phyloP scores from a whole-genome alignment of 371 early-diverging fungal species.

The Circinella minor region DNA sequence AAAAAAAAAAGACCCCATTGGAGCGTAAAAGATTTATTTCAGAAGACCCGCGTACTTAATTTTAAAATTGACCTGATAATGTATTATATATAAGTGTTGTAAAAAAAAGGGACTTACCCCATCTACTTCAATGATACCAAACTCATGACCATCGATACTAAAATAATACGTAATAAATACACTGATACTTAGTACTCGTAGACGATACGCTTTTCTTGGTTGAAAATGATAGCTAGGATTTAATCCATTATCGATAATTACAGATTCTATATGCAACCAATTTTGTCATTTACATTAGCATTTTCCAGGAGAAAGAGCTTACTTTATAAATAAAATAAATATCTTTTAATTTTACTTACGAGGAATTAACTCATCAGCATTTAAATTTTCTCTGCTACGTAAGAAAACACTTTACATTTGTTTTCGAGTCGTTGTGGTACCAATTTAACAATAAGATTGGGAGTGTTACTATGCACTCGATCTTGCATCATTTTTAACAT shows the following conservation, averaged over 20 bases:
- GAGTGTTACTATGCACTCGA: too few relatives aligned
- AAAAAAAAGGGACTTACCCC: conserved; percentile 47
- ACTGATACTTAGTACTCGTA: conserved; percentile 65
- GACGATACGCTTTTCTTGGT: conserved; percentile 36
- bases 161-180: conserved; percentile 70
- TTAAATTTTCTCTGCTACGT: conserved; percentile 54
- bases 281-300: too few relatives aligned
- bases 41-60: too few relatives aligned
- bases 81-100: too few relatives aligned
- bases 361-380: conserved; percentile 52
- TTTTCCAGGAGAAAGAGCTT: too few relatives aligned
- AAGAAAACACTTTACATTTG: conserved; percentile 48
- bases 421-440: conserved; percentile 56
- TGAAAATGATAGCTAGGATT: conserved; percentile 24
- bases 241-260: conserved; percentile 51
- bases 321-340: neutral
- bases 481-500: too few relatives aligned
- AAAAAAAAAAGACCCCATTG: too few relatives aligned
- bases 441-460: conserved; percentile 45
- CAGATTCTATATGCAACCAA: conserved; percentile 26
- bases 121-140: conserved; percentile 81
- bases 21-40: too few relatives aligned
- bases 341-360: conserved; percentile 1
- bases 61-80: too few relatives aligned
- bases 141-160: conserved; percentile 73